Percentiles rank a stretch among this genome's conserved stretches.
phyloP scores from a whole-genome alignment of 805 yeast genomes.

The Saccharomycopsis microspora region DNA sequence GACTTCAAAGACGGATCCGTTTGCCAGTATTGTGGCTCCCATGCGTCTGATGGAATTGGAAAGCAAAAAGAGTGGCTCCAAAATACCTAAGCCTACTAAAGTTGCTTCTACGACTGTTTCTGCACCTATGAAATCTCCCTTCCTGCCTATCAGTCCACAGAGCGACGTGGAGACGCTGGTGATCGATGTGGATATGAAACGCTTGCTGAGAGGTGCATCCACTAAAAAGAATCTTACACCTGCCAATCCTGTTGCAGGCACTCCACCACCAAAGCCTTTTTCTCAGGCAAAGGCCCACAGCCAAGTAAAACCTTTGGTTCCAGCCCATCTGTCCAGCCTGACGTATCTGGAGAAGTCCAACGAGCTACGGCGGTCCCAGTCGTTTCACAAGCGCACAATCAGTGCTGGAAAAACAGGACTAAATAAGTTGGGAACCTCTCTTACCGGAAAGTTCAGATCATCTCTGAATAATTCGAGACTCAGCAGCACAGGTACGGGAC shows the following conservation, averaged over 20 bases:
- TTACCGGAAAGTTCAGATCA: conserved; percentile 15
- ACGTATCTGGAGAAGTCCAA: neutral
- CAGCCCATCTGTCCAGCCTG: neutral
- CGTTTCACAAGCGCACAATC: conserved; percentile 13
- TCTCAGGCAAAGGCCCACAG: neutral
- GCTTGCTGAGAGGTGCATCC: neutral
- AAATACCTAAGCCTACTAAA: neutral
- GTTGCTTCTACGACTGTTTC: neutral
- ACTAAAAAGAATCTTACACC: neutral
- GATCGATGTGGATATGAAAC: conserved; percentile 15
- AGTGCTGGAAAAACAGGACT: conserved; percentile 14
- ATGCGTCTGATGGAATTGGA: neutral
- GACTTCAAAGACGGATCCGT: conserved; percentile 7
- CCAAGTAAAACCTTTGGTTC: neutral
- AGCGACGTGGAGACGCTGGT: conserved; percentile 2
- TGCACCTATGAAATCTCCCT: neutral
- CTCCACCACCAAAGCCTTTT: neutral
- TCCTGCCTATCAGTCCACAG: too few species aligned
- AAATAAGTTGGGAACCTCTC: conserved; percentile 13
- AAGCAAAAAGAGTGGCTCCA: neutral
- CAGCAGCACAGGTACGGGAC: neutral
- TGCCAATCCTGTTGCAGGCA: neutral
- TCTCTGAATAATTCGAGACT: conserved; percentile 2
- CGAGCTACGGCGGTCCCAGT: conserved; percentile 6
- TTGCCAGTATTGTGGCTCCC: conserved; percentile 8